Base-by-base conservation (phyloP, 164 flowering plant genomes). In the Euptelea pleiosperma region DNA sequence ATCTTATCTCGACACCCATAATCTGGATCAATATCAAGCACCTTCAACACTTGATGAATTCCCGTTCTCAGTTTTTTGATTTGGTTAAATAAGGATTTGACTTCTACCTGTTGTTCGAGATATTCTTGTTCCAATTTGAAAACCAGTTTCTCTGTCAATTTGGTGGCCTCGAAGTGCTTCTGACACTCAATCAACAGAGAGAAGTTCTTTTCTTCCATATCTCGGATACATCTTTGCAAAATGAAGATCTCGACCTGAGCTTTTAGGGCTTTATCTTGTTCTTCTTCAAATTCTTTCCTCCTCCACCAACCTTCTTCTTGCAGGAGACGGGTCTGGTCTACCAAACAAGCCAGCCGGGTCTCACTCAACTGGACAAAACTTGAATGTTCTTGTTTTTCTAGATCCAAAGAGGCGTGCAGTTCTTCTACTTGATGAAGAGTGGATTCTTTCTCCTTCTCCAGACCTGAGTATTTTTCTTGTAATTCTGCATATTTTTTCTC, bases 171-270 rank as follows among this genome's bases (percentile, higher is more conserved):
- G 18, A 69, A 66, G 48, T 79, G 82, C 61, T 78, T 82, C 62
- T 82, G 78, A 48, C 83, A 77, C 61, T 91, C 90, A 8, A 75
- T 46, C 57, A 75, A 31, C 24, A 87, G 61, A 42, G 75, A 65
- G 24, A 57, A 56, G 57, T 85, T 82, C 60, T 77, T 86, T 61
- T 78, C 81, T 57, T 85, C 86, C 62, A 85, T 65, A 60, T 85
- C 94, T 62, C 74, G 67, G 7, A 83, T 70, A 54, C 71, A 83
- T 57, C 80, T 80, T 61, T 81, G 88, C 81, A 85, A 65, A 51
- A 88, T 75, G 54, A 73, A 74, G 57, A 81, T 77, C 71, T 91
- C 96, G 33, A 79, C 72, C 66, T 91, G 87, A 18, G 90, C 81
- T 60, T 74, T 79, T n/a, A 89, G 70, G 42, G 85, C 78, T 54